phyloP scores from a whole-genome alignment of 139 green algal species.

The Spirogloea muscicola region DNA sequence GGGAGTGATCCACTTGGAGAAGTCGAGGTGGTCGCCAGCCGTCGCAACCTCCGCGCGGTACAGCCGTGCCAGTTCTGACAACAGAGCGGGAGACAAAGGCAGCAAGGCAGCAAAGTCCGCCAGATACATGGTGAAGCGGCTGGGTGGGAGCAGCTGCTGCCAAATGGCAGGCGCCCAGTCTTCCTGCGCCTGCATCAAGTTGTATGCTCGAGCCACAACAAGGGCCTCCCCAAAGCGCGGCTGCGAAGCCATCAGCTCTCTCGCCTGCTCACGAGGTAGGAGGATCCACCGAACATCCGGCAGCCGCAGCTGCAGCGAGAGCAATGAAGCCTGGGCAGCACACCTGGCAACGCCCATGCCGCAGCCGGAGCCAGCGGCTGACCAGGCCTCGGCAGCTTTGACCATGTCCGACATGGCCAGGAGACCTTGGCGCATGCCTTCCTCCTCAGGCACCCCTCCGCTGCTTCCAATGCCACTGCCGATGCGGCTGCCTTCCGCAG shows the following conservation, averaged over 20 bases:
- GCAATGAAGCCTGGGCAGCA: neutral
- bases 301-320: conserved; percentile 8
- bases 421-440: no score
- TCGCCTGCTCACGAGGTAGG: no score
- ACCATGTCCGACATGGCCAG: neutral
- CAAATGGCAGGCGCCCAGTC: conserved; percentile 2
- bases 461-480: no score
- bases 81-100: neutral
- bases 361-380: neutral
- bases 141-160: neutral
- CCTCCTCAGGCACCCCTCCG: no score
- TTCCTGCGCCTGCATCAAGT: neutral
- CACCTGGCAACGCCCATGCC: neutral
- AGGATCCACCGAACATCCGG: neutral
- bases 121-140: neutral
- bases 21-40: no score
- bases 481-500: no score
- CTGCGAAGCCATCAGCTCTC: no score
- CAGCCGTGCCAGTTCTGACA: neutral
- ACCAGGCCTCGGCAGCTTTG: neutral
- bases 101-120: neutral
- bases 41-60: conserved; percentile 3
- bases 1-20: no score
- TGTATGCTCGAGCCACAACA: neutral
- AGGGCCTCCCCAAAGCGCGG: neutral